These are phyloP conservation scores for Kodamaea hsintzibuensis DNA, from an alignment of 805 yeast species.

Conservation along the genomic window DNA sequence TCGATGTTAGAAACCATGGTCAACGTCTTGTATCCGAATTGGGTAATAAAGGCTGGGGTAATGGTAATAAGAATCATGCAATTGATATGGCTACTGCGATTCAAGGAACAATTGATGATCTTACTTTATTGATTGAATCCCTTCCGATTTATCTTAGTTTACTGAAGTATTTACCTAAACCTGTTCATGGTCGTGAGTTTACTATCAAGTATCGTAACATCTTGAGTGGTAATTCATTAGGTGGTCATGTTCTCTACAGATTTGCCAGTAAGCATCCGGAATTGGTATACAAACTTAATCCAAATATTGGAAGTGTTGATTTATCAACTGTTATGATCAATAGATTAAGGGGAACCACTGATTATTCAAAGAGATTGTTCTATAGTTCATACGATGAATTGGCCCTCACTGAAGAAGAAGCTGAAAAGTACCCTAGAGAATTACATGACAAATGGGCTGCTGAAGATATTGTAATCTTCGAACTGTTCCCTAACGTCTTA, in stretches of 20 bases:
- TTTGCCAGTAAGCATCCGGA: slow-evolving; percentile 41
- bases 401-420: slow-evolving; percentile 28
- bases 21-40: slow-evolving; percentile 35
- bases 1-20: slow-evolving; percentile 61
- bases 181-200: slow-evolving; percentile 16
- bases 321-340: slow-evolving; percentile 45
- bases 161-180: slow-evolving; percentile 23
- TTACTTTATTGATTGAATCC: slow-evolving; percentile 43
- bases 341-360: slow-evolving; percentile 31
- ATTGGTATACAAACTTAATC: slow-evolving; percentile 42
- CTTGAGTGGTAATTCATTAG: slow-evolving; percentile 53
- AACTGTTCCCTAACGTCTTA: slow-evolving; percentile 30
- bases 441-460: slow-evolving; percentile 31
- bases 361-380: slow-evolving; percentile 31
- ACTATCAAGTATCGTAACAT: slow-evolving; percentile 35
- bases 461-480: slow-evolving; percentile 33
- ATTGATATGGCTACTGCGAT: slow-evolving; percentile 49
- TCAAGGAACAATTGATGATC: slow-evolving; percentile 49
- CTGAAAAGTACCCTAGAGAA: slow-evolving; percentile 25
- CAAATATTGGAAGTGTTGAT: slow-evolving; percentile 53
- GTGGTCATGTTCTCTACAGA: slow-evolving; percentile 57
- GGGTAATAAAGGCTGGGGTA: slow-evolving; percentile 46
- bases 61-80: slow-evolving; percentile 52
- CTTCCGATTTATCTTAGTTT: slow-evolving; percentile 43
- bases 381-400: slow-evolving; percentile 37